Conservation (phyloP, 768 basidiomycete species). For the Macrocybe gigantea region DNA sequence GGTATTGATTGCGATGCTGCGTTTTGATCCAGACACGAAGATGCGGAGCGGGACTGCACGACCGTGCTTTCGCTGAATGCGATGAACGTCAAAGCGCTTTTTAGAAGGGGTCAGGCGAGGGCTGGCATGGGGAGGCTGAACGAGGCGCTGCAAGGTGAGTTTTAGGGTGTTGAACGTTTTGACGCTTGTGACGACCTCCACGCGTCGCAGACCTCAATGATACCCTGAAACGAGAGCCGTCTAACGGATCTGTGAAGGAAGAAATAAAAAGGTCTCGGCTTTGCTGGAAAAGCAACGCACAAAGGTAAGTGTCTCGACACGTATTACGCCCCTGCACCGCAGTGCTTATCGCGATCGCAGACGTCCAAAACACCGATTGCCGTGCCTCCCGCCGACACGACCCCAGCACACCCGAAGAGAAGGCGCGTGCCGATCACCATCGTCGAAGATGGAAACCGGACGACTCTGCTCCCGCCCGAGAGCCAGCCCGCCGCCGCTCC, state of each 20-base stretch:
- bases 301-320: constrained; percentile 18
- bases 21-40: constrained; percentile 49
- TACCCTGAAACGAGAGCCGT: constrained; percentile 56
- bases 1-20: background rate
- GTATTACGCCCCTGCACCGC: background rate
- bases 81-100: constrained; percentile 74
- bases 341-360: constrained; percentile 7
- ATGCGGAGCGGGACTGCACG: constrained; percentile 78
- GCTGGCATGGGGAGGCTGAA: constrained; percentile 43
- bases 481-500: background rate
- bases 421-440: constrained; percentile 63
- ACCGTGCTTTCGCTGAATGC: constrained; percentile 49
- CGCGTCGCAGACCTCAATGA: constrained; percentile 50
- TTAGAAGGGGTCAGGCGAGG: constrained; percentile 72
- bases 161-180: constrained; percentile 9
- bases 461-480: background rate
- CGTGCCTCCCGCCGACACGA: constrained; percentile 10
- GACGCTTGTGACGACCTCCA: background rate
- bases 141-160: constrained; percentile 58
- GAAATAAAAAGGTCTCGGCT: constrained; percentile 53
- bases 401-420: constrained; percentile 27
- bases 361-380: constrained; percentile 19
- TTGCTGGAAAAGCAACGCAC: constrained; percentile 29
- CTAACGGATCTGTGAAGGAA: constrained; percentile 54
- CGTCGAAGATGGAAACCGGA: constrained; percentile 29